phyloP scores from a whole-genome alignment of 345 rosid genomes.

The Pistacia integerrima region DNA sequence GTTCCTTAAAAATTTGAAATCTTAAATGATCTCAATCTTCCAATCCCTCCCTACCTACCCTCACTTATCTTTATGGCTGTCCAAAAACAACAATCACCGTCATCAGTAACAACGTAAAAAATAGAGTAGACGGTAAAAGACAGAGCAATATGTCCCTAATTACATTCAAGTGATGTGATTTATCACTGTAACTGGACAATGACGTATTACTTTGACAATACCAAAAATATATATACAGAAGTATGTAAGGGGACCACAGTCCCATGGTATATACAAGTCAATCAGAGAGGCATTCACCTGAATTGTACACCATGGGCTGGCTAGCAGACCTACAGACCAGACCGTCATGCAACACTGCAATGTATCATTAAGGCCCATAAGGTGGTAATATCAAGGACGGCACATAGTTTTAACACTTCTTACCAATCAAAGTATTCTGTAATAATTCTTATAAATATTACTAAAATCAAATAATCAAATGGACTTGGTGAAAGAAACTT shows the following conservation, averaged over 20 bases:
- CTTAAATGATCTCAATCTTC: neutral
- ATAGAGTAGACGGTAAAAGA: neutral
- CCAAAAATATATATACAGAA: neutral
- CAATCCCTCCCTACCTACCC: neutral
- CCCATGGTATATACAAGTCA: slow-evolving; percentile 1
- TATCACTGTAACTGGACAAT: neutral
- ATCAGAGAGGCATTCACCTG: slow-evolving; percentile 2
- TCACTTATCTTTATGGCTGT: neutral
- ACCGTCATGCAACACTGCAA: neutral
- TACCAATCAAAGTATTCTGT: neutral
- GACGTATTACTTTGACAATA: neutral
- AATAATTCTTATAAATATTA: slow-evolving; percentile 2
- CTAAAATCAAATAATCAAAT: neutral
- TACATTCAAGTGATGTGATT: neutral
- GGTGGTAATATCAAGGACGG: neutral
- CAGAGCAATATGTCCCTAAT: neutral
- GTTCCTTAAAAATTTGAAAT: neutral
- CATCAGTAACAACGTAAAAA: neutral
- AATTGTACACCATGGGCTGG: slow-evolving; percentile 8
- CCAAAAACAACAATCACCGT: neutral
- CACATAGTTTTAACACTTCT: slow-evolving; percentile 7
- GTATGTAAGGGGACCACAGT: neutral
- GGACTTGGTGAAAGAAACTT: neutral
- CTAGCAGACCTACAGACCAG: slow-evolving; percentile 7
- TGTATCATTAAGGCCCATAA: neutral